Conservation (phyloP, 2,329 filamentous ascomycete genomes). For the Pestalotiopsis sp. region DNA sequence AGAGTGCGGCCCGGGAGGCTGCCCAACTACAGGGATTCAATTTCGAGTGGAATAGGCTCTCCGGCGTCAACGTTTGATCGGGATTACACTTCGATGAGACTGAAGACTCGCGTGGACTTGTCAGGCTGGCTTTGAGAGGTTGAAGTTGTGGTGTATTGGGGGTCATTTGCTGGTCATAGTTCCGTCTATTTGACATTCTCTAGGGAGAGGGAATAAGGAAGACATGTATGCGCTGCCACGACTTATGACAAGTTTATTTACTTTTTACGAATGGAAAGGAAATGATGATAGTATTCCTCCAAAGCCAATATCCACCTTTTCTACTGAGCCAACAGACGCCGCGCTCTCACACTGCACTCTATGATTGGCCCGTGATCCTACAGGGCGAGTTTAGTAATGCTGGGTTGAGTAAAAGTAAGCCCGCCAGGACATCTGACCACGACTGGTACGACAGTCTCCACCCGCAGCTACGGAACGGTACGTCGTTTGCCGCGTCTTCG, state of each 20-base stretch:
- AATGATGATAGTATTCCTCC: accelerated
- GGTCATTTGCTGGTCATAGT: no score
- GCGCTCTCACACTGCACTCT: not conserved
- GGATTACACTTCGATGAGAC: not conserved
- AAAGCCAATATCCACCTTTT: not conserved
- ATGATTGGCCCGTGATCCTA: not conserved
- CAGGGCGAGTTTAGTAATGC: not conserved
- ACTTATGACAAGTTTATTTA: no score
- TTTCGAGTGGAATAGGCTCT: conserved; percentile 26
- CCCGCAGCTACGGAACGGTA: not conserved
- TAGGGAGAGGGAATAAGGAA: no score
- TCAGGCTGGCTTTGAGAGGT: not conserved
- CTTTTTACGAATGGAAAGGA: not conserved
- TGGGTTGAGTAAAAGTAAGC: not conserved
- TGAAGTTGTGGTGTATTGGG: no score
- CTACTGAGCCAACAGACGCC: not conserved
- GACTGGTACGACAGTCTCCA: not conserved
- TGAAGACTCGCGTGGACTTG: not conserved
- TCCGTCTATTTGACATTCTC: no score
- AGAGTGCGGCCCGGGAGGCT: conserved; percentile 22
- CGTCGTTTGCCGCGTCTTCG: not conserved
- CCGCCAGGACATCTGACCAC: not conserved
- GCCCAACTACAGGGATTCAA: conserved; percentile 18
- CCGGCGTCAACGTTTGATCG: conserved; percentile 20
- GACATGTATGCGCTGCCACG: no score